phyloP scores from a whole-genome alignment of 1,284 basidiomycete species.

The Fomitopsis betulina region DNA sequence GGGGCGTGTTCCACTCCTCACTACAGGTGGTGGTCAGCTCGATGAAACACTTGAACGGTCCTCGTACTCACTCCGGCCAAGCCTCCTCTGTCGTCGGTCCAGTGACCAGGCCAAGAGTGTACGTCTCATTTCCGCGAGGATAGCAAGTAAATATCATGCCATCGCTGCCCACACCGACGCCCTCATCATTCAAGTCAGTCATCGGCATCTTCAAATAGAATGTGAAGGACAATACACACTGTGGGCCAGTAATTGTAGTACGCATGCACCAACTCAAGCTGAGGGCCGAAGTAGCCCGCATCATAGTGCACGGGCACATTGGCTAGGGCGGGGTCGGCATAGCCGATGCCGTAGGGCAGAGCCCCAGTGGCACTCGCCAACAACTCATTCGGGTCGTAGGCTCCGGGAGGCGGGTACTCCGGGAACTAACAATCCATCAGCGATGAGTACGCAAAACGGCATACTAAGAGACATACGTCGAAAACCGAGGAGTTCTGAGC shows the following conservation, averaged over 20 bases:
- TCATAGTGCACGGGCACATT: slow-evolving; percentile 14
- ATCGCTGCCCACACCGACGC: slow-evolving; percentile 16
- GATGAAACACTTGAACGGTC: background rate
- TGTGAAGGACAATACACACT: slow-evolving; percentile 3
- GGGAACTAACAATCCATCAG: slow-evolving; percentile 9
- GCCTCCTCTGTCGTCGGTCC: slow-evolving; percentile 16
- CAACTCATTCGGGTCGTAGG: slow-evolving; percentile 13
- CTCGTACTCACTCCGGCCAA: slow-evolving; percentile 14
- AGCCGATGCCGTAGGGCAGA: slow-evolving; percentile 8
- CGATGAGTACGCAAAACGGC: background rate
- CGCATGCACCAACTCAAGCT: slow-evolving; percentile 16
- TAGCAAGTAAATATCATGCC: slow-evolving; percentile 19
- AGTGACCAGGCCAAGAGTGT: slow-evolving; percentile 16
- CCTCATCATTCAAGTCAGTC: slow-evolving; percentile 4
- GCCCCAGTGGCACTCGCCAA: slow-evolving; percentile 9
- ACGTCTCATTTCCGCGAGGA: slow-evolving; percentile 18
- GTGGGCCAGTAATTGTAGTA: slow-evolving; percentile 21
- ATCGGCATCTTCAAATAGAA: background rate
- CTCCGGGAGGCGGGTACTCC: slow-evolving; percentile 18
- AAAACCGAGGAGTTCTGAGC: slow-evolving; percentile 6
- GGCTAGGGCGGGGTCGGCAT: slow-evolving; percentile 8
- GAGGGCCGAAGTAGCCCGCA: slow-evolving; percentile 15
- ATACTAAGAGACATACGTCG: slow-evolving; percentile 1
- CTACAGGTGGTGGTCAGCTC: background rate
- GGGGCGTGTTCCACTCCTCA: slow-evolving; percentile 19